phyloP scores from a whole-genome alignment of 257 asterid species.

The Ligustrum vulgare region DNA sequence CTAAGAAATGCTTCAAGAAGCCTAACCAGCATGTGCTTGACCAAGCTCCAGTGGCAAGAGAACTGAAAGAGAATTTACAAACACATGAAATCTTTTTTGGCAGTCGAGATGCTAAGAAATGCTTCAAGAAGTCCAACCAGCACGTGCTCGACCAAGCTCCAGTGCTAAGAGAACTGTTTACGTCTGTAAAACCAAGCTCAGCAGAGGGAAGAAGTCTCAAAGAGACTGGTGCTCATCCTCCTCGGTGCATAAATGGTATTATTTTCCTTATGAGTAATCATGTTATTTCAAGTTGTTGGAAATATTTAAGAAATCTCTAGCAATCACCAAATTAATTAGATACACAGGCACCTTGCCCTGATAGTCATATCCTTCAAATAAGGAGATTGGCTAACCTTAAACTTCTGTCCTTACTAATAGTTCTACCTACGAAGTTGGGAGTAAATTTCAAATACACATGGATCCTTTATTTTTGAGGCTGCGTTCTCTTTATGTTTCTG shows the following conservation, averaged over 20 bases:
- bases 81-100: not conserved
- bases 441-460: too few relatives aligned
- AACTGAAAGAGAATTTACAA: not conserved
- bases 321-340: not conserved
- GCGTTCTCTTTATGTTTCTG: too few relatives aligned
- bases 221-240: not conserved
- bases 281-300: not conserved
- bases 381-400: too few relatives aligned
- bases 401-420: too few relatives aligned
- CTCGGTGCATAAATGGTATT: not conserved
- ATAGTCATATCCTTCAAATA: not conserved
- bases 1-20: slow-evolving; percentile 10
- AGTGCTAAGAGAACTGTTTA: not conserved
- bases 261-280: not conserved
- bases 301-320: not conserved
- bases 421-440: too few relatives aligned
- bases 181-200: not conserved
- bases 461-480: too few relatives aligned
- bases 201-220: not conserved
- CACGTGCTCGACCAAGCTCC: not conserved
- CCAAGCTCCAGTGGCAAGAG: not conserved
- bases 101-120: slow-evolving; percentile 11
- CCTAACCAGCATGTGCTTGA: not conserved
- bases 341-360: not conserved
- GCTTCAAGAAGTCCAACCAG: not conserved